Base-by-base conservation (phyloP, 2,329 filamentous ascomycete species). In the Penicillium sp. region DNA sequence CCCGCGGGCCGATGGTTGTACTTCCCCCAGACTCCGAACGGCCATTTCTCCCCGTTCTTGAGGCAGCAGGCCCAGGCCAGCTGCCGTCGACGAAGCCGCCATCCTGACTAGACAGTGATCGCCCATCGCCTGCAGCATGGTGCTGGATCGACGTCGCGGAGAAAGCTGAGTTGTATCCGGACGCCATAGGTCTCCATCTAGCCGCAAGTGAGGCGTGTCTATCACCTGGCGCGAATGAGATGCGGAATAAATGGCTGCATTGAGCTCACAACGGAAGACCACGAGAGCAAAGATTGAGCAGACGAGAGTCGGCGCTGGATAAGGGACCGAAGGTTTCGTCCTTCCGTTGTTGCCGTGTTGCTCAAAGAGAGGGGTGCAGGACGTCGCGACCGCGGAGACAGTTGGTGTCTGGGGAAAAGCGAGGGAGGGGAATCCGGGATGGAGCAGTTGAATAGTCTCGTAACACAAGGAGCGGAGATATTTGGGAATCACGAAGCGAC, bases 1-100 rank as follows among this genome's bases (percentile, higher is more conserved):
- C 87, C 57, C 91, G 87, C 19, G 88, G 86, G 53, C 84, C 87
- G 75, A 88, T 90, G 60, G 87, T 89, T 69, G 87, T 83, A 72
- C 83, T 82, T 63, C 83, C 79, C 59, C 82, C 80, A 47, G 86
- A 87, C 51, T 83, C 76, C n/a, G 86, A 86, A 56, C 86, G 82
- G 64, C 79, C 72, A 69, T 76, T 75, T 62, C 77, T 69, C 41
- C 71, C 74, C 23, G 70, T 64, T 57, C 68, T 70, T 23, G 77
- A 69, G 19, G 67, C 65, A 35, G 67, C 65, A 30, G 67, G 66
- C 61, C 77, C 78, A 49, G 73, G 66, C 74, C 76, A 79, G 65
- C 76, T 79, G 38, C 76, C 76, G 56, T 78, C 71, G 46, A 64
- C 70, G n/a, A 74, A 75, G 45, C 66, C 71, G 61, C 76, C 74